Base-by-base conservation (phyloP, 1,284 basidiomycete genomes). In the Ustilago loliicola region DNA sequence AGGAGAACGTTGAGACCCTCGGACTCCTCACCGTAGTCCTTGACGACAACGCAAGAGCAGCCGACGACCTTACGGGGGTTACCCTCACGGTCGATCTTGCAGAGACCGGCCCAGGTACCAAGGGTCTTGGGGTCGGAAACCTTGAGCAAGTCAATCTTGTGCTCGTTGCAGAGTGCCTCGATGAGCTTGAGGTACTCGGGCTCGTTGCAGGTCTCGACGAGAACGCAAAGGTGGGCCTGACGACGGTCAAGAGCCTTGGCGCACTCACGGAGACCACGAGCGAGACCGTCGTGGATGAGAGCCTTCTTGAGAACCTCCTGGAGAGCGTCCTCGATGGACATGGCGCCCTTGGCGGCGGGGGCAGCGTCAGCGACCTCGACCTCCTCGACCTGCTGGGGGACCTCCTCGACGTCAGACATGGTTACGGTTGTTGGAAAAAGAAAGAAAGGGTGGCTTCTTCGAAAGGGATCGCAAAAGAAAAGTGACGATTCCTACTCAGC, bases 161-260 rank as follows among this genome's bases (percentile, higher is more conserved):
- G 94, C 90, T 98, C 96, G 82, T 94, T 94, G 88, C 96, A 98
- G 87, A 98, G 94, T 62, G 96, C 96, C 90, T 98, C 96, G 83
- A 98, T 97, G 90, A 99, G 94, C 91, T 98, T 98, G 91, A 98
- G 93, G 91, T 99, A 98, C 89, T 98, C 96, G 84, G 95, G 94
- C 90, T 98, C 96, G 74, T 93, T 96, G 91, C 95, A 97, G 73
- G 95, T 95, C 92, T 99, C 96, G 88, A 98, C 95, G 87, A 99
- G 93, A 78, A 99, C 96, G 89, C 96, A 98, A 71, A 99, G 91
- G 89, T 98, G 96, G 69, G 96, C 96, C 91, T 97, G 94, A 86
- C 95, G 93, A 90, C 96, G 96, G 91, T 99, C 96, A 80, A 99
- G 91, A 72, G 96, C 95, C 91, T 99, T 99, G 87, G 96, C 93